Conservation (phyloP, 352 stramenopile species). For the Globisporangium ultimum region DNA sequence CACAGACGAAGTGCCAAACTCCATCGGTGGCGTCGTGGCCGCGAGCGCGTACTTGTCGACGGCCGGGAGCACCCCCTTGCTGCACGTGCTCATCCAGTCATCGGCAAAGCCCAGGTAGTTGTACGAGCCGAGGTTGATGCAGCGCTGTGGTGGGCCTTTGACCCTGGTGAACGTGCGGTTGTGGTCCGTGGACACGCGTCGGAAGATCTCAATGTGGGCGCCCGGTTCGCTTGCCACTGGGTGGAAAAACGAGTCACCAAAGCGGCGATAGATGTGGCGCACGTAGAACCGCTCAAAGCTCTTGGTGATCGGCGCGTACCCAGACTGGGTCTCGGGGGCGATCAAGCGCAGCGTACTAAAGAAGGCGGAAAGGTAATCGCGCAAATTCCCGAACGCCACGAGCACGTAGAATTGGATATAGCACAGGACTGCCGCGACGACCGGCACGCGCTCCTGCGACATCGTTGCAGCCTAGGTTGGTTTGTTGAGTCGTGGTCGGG, state of each 20-base stretch:
- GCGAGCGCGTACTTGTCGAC: constrained; percentile 63
- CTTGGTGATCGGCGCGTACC: constrained; percentile 85
- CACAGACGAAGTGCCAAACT: constrained; percentile 56
- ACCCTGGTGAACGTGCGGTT: constrained; percentile 25
- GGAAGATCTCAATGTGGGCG: constrained; percentile 84
- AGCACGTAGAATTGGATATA: constrained; percentile 84
- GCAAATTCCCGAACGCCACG: constrained; percentile 47
- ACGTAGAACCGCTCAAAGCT: constrained; percentile 95
- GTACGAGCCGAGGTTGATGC: constrained; percentile 95
- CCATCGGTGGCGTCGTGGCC: constrained; percentile 23
- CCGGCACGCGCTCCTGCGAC: constrained; percentile 60
- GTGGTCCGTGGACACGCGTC: constrained; percentile 46
- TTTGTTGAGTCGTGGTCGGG: no score
- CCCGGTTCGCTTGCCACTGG: constrained; percentile 26
- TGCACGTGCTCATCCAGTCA: constrained; percentile 92
- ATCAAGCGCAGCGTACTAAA: constrained; percentile 30
- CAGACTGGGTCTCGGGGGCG: constrained; percentile 8
- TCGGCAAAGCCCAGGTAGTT: constrained; percentile 97
- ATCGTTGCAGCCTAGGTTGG: constrained; percentile 17
- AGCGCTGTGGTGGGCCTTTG: constrained; percentile 26
- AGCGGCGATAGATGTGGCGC: constrained; percentile 88
- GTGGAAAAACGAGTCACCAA: constrained; percentile 60
- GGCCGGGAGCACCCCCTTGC: constrained; percentile 55
- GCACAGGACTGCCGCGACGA: constrained; percentile 66
- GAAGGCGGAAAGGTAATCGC: constrained; percentile 24